A percentile compares a stretch with the other conserved stretches of the same genome.
These are phyloP conservation scores for Tricladium varicosporioides DNA, from an alignment of 2,329 filamentous ascomycete species.

Conservation along the genomic window DNA sequence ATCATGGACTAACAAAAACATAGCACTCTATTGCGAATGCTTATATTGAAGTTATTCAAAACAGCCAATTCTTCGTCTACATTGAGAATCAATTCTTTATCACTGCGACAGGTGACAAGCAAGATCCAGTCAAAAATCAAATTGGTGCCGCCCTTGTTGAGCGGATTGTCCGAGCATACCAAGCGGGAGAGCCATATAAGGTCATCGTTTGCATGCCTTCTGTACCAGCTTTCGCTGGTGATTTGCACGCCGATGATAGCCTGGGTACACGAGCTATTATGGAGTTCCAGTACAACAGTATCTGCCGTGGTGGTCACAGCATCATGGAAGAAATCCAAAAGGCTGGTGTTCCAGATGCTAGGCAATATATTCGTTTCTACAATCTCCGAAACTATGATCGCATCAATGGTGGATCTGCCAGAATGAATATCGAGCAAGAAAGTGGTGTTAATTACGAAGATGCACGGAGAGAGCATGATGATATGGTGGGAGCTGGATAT, in stretches of 20 bases:
- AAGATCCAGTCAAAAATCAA: slow-evolving; percentile 72
- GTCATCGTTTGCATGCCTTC: slow-evolving; percentile 77
- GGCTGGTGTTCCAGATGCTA: slow-evolving; percentile 64
- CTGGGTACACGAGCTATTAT: slow-evolving; percentile 81
- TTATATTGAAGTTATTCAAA: slow-evolving; percentile 69
- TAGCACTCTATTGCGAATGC: slow-evolving; percentile 81
- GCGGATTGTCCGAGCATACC: slow-evolving; percentile 68
- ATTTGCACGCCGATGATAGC: slow-evolving; percentile 69
- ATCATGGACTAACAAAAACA: slow-evolving; percentile 13
- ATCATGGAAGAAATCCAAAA: slow-evolving; percentile 71
- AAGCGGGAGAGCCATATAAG: slow-evolving; percentile 65
- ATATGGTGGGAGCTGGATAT: slow-evolving; percentile 49
- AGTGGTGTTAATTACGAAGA: slow-evolving; percentile 68
- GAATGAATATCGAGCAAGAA: slow-evolving; percentile 57
- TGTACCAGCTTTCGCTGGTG: slow-evolving; percentile 79
- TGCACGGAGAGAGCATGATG: slow-evolving; percentile 63
- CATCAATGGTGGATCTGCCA: slow-evolving; percentile 66
- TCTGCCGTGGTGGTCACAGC: slow-evolving; percentile 72
- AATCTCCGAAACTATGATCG: slow-evolving; percentile 83
- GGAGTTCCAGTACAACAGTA: slow-evolving; percentile 82
- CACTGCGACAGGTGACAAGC: slow-evolving; percentile 69
- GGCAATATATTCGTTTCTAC: slow-evolving; percentile 78
- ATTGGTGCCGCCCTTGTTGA: slow-evolving; percentile 78
- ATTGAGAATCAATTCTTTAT: slow-evolving; percentile 89
- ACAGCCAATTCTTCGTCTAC: slow-evolving; percentile 71